Percentiles rank a stretch among this genome's conserved stretches.
Evolutionary conservation across 345 rosid species (phyloP).

Genomic region (Acer yangbiense): DNA sequence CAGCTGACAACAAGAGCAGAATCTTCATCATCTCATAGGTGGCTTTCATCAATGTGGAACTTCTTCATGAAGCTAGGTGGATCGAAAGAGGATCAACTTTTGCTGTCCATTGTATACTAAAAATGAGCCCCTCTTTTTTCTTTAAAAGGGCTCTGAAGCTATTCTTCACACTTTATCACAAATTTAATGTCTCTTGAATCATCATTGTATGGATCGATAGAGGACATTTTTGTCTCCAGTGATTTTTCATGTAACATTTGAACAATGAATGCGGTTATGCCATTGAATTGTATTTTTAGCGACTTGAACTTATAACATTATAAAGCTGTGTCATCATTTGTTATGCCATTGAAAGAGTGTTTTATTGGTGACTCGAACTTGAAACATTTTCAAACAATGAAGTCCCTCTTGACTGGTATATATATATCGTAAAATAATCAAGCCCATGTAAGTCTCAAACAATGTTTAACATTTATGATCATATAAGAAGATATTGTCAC

Average conservation of each 20-base stretch:
- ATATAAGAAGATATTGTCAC: neutral
- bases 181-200: neutral
- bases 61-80: constrained; percentile 34
- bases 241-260: too few relatives aligned
- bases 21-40: constrained; percentile 26
- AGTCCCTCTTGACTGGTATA: too few relatives aligned
- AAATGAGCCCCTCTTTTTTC: neutral
- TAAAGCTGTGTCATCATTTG: too few relatives aligned
- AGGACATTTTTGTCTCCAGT: neutral
- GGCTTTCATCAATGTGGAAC: constrained; percentile 39
- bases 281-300: too few relatives aligned
- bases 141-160: neutral
- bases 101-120: constrained; percentile 27
- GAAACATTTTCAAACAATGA: too few relatives aligned
- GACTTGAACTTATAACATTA: too few relatives aligned
- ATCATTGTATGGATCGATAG: neutral
- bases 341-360: too few relatives aligned
- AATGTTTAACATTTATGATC: constrained; percentile 1
- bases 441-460: neutral
- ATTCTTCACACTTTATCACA: constrained; percentile 2
- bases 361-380: too few relatives aligned
- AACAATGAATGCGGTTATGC: too few relatives aligned
- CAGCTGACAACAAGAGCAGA: constrained; percentile 15
- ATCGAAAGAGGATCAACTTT: constrained; percentile 25
- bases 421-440: too few relatives aligned